A percentile compares a stretch with the other conserved stretches of the same genome.
These are phyloP conservation scores for Dichotomocladium elegans DNA, from an alignment of 371 early-diverging fungal species.

Conservation along the genomic window DNA sequence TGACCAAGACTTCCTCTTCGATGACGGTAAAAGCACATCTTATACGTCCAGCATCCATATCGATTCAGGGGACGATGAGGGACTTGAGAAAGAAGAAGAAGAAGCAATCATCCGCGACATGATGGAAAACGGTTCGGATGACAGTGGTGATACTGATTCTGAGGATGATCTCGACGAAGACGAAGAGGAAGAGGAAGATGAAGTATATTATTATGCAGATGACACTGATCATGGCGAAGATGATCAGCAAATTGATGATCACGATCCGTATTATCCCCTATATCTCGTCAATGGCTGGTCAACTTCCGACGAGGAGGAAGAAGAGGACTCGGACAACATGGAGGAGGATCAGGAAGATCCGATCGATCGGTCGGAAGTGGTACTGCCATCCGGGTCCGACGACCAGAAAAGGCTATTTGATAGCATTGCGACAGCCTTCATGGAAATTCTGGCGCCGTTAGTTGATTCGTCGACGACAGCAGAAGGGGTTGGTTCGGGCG, in stretches of 20 bases:
- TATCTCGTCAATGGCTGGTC: slow-evolving; percentile 21
- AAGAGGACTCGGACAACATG: slow-evolving; percentile 26
- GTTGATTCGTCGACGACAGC: too few species aligned
- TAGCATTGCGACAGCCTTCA: slow-evolving; percentile 30
- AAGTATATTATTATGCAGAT: slow-evolving; percentile 5
- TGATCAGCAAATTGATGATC: slow-evolving; percentile 28
- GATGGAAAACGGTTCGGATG: slow-evolving; percentile 11
- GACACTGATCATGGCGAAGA: slow-evolving; percentile 4
- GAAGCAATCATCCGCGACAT: slow-evolving; percentile 34
- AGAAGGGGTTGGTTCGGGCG: too few species aligned
- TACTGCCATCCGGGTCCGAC: not conserved
- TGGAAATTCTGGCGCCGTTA: slow-evolving; percentile 28
- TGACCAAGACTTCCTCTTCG: too few species aligned
- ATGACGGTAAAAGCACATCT: not conserved
- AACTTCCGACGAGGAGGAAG: slow-evolving; percentile 34
- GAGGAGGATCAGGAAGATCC: slow-evolving; percentile 24
- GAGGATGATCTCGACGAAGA: slow-evolving; percentile 13
- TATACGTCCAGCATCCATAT: slow-evolving; percentile 31
- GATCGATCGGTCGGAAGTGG: not conserved
- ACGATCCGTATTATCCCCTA: slow-evolving; percentile 17
- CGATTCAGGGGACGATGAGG: slow-evolving; percentile 43
- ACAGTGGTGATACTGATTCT: slow-evolving; percentile 15
- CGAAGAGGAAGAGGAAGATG: slow-evolving; percentile 17
- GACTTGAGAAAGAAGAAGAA: slow-evolving; percentile 39
- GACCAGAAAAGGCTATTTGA: slow-evolving; percentile 26